Evolutionary conservation across 257 asterid genomes (phyloP).

Genomic region (Ocimum tenuiflorum): DNA sequence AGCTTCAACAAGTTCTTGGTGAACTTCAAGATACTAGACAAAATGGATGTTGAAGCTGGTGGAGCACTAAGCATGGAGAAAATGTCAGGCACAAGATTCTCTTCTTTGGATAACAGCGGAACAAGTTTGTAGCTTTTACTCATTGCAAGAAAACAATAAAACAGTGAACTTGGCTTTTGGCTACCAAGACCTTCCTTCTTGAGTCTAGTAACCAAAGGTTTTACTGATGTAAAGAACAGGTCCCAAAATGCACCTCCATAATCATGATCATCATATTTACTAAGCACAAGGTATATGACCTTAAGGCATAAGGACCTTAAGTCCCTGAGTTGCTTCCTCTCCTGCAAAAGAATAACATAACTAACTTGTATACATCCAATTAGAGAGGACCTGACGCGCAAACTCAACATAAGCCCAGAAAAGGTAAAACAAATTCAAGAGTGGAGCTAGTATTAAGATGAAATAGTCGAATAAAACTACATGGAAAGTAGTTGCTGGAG

Average conservation of each 20-base stretch:
- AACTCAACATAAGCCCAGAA: conserved; percentile 1
- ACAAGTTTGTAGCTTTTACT: conserved; percentile 72
- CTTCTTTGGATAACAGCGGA: conserved; percentile 51
- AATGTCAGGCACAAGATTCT: conserved; percentile 73
- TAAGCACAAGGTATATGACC: conserved; percentile 53
- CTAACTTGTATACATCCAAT: conserved; percentile 7
- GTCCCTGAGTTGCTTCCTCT: conserved; percentile 65
- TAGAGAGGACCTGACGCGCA: background rate
- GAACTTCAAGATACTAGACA: conserved; percentile 62
- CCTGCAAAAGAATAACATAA: conserved; percentile 41
- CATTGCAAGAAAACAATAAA: conserved; percentile 87
- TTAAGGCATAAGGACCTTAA: conserved; percentile 82
- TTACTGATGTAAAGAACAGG: conserved; percentile 55
- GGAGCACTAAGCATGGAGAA: conserved; percentile 61
- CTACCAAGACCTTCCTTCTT: conserved; percentile 78
- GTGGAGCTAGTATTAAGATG: background rate
- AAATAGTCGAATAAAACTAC: background rate
- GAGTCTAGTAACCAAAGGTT: conserved; percentile 58
- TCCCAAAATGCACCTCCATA: conserved; percentile 72
- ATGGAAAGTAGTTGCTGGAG: background rate
- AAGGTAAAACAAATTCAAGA: background rate
- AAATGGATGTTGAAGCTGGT: conserved; percentile 63
- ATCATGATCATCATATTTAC: conserved; percentile 56
- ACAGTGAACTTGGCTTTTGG: conserved; percentile 79
- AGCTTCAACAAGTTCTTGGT: conserved; percentile 72